Conservation (phyloP, 805 yeast species). For the Brettanomyces nanus region DNA sequence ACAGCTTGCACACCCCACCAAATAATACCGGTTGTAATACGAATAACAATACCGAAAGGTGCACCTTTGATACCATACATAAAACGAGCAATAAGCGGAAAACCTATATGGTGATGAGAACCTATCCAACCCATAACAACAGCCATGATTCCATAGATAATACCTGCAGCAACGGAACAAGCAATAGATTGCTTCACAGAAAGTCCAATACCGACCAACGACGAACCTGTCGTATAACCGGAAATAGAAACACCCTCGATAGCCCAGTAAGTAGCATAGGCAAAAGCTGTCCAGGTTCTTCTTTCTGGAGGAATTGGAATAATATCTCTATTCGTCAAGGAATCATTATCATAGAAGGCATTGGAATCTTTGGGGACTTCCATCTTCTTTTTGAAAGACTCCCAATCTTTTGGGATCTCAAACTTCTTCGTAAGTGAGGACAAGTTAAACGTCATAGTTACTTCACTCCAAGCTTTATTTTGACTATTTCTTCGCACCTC, state of each 20-base stretch:
- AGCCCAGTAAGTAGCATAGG: constrained; percentile 36
- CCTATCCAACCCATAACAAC: constrained; percentile 44
- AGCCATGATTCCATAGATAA: constrained; percentile 38
- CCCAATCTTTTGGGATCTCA: no score
- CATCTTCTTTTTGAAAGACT: no score
- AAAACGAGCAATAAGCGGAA: constrained; percentile 34
- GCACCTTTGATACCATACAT: constrained; percentile 41
- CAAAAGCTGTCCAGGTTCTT: constrained; percentile 38
- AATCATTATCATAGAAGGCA: no score
- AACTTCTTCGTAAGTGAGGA: no score
- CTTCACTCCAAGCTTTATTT: no score
- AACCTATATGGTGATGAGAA: constrained; percentile 41
- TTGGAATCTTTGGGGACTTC: no score
- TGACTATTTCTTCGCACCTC: no score
- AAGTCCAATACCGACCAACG: constrained; percentile 21
- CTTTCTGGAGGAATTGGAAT: constrained; percentile 36
- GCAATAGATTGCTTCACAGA: constrained; percentile 31
- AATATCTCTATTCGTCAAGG: constrained; percentile 30
- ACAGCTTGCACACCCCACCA: constrained; percentile 39
- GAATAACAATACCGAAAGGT: constrained; percentile 31
- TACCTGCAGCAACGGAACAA: constrained; percentile 36
- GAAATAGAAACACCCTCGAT: constrained; percentile 23
- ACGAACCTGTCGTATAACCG: constrained; percentile 15
- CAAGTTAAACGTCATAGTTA: no score
- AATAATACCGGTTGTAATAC: constrained; percentile 37